Evolutionary conservation across 2,329 filamentous ascomycete genomes (phyloP).

Genomic region (Neonectria faginata): DNA sequence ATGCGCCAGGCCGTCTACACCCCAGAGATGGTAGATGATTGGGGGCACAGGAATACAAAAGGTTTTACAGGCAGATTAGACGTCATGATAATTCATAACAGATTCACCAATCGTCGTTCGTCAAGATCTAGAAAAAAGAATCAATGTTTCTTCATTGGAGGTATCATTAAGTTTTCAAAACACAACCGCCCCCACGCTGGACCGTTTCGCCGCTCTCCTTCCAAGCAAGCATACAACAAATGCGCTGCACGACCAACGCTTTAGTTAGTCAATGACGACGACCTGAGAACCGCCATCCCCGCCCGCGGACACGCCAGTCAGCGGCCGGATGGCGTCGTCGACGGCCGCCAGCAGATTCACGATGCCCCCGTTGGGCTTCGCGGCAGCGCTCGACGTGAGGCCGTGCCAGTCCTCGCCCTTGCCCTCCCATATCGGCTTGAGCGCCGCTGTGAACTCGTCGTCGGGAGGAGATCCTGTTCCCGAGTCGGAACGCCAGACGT

Average conservation of each 20-base stretch:
- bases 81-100: constrained; percentile 23
- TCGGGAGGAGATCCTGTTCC: constrained; percentile 32
- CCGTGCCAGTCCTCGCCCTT: constrained; percentile 61
- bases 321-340: constrained; percentile 59
- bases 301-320: constrained; percentile 29
- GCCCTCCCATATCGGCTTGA: constrained; percentile 60
- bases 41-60: constrained; percentile 12
- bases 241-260: constrained; percentile 13
- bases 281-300: constrained; percentile 26
- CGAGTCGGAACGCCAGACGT: constrained; percentile 55
- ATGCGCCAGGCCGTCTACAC: constrained; percentile 16
- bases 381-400: constrained; percentile 61
- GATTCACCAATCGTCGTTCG: constrained; percentile 7
- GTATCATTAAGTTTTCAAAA: constrained; percentile 49
- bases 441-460: constrained; percentile 53
- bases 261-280: constrained; percentile 39
- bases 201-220: constrained; percentile 38
- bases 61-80: constrained; percentile 28
- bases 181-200: constrained; percentile 39
- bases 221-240: constrained; percentile 36
- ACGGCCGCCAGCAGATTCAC: constrained; percentile 61
- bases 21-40: not conserved
- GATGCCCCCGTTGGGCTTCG: constrained; percentile 53
- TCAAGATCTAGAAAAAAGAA: constrained; percentile 24
- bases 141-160: constrained; percentile 43